Base-by-base conservation (phyloP, 495 filamentous ascomycete genomes). In the Penicillium cinerascens region DNA sequence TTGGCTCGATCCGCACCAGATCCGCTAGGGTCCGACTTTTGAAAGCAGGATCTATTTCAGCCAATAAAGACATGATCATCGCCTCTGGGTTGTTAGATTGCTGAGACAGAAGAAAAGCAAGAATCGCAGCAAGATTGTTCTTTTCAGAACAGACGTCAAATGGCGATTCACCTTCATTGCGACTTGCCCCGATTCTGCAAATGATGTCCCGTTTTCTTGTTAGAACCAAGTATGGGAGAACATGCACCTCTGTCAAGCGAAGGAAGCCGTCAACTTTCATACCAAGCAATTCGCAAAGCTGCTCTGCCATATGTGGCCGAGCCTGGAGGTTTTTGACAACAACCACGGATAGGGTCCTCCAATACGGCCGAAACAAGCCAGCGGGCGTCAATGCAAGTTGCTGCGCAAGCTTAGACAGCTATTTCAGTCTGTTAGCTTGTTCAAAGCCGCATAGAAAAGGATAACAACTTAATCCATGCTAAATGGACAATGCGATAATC, bases 201-300 rank as follows among this genome's bases (percentile, higher is more conserved):
- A 99, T 83, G 15, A 96, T 80, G 53, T 95, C 89, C 43, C 76
- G 74, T 51, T 87, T 85, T 61, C 87, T 85, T 5, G 78, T 82
- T 23, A 96, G 71, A 6, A 97, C 88, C 39, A 99, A 76, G 66
- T 86, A 89, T 6, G 93, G 95, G 11, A 99, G 68, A 3, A 90
- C 90, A 61, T 90, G 79, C 10, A 78, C 75, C 64, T 97, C 91
- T n/a, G 91, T 87, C 25, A 81, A 60, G n/a, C 83, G 67, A 21
- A 97, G 74, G 45, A 96, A 85, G 44, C 87, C 82, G 22, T 80
- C 66, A 2, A 95, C 79, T 41, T 81, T 86, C 61, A 89, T 82
- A 21, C 81, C 80, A 25, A 95, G 72, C 35, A 97, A 62, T 52
- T 95, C 89, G 17, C 91, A 88, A 16, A 98, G 74, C 35, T 86